phyloP scores from a whole-genome alignment of 805 yeast species.

The Grigorovia yakushimaensis region DNA sequence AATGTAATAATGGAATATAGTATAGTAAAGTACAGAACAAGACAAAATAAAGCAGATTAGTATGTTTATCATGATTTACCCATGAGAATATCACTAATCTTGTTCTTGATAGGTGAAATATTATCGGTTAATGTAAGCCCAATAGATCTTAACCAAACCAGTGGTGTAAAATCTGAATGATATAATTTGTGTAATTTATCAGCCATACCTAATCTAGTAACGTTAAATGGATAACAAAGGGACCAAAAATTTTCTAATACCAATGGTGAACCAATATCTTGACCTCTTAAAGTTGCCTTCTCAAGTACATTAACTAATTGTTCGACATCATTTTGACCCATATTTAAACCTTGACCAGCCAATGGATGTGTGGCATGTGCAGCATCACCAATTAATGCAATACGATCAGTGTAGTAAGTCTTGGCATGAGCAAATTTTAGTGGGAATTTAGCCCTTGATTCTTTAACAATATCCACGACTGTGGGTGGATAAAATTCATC shows the following conservation, averaged over 20 bases:
- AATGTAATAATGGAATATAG: too few species aligned
- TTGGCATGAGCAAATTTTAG: slow-evolving; percentile 84
- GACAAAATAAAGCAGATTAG: too few species aligned
- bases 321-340: slow-evolving; percentile 93
- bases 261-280: slow-evolving; percentile 75
- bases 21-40: too few species aligned
- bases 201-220: slow-evolving; percentile 72
- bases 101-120: slow-evolving; percentile 54
- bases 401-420: slow-evolving; percentile 68
- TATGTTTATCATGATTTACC: slow-evolving; percentile 13
- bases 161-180: slow-evolving; percentile 58
- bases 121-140: slow-evolving; percentile 67
- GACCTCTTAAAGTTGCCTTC: slow-evolving; percentile 61
- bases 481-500: slow-evolving; percentile 60
- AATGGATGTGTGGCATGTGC: slow-evolving; percentile 96
- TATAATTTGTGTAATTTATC: slow-evolving; percentile 88
- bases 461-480: slow-evolving; percentile 45
- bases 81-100: slow-evolving; percentile 52
- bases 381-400: slow-evolving; percentile 96
- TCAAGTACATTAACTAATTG: slow-evolving; percentile 61
- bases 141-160: slow-evolving; percentile 63
- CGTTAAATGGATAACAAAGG: slow-evolving; percentile 72
- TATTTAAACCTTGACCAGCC: slow-evolving; percentile 95
- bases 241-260: slow-evolving; percentile 83
- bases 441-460: slow-evolving; percentile 82